Evolutionary conservation across 305 asterid species (phyloP).

Genomic region (Salvia sclarea): DNA sequence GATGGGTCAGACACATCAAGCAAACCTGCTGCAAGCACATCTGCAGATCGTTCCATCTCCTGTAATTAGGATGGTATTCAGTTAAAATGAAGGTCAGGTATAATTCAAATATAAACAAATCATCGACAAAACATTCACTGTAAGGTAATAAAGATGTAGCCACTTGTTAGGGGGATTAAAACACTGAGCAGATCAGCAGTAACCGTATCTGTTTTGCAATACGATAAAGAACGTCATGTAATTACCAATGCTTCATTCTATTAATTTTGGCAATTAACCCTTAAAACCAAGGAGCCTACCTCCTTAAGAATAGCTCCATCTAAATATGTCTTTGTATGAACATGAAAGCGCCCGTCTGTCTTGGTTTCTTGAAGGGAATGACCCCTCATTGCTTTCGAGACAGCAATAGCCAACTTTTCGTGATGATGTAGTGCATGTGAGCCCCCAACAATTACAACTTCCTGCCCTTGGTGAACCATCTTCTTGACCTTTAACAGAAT

Average conservation of each 20-base stretch:
- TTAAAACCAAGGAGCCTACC: conserved; percentile 41
- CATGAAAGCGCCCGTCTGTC: conserved; percentile 98
- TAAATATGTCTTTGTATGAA: conserved; percentile 88
- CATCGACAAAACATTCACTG: neutral
- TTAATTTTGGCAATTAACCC: conserved; percentile 17
- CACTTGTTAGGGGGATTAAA: conserved; percentile 18
- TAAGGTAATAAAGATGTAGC: conserved; percentile 11
- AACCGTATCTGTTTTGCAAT: neutral
- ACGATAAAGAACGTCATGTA: neutral
- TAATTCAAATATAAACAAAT: neutral
- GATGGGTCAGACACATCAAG: conserved; percentile 92
- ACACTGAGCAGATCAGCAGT: conserved; percentile 12
- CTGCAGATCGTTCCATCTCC: conserved; percentile 99
- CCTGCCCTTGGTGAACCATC: conserved; percentile 86
- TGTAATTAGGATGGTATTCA: conserved; percentile 35
- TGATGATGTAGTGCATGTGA: conserved; percentile 86
- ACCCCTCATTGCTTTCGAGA: conserved; percentile 95
- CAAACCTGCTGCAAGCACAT: conserved; percentile 97
- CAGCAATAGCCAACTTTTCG: conserved; percentile 92
- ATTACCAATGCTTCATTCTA: conserved; percentile 4
- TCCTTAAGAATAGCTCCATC: conserved; percentile 98
- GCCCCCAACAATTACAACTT: conserved; percentile 90
- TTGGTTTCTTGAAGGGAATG: conserved; percentile 98
- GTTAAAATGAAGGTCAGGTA: conserved; percentile 17
- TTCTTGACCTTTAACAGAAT: conserved; percentile 72